Conservation (phyloP, 1,284 basidiomycete species). For the Leccinum subrobustum region DNA sequence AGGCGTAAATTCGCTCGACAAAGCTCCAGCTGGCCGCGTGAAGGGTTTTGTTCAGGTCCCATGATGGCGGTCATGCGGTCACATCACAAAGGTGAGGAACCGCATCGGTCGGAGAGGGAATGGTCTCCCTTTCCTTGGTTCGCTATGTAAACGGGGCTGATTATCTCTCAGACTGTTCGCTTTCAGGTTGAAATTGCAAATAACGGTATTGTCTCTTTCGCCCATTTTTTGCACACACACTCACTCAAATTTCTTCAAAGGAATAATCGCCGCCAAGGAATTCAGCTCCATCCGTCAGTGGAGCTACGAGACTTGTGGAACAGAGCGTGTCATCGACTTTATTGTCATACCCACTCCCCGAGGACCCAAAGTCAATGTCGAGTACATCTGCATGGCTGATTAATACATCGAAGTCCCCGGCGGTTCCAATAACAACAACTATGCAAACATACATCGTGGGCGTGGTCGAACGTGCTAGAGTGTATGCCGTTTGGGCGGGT, state of each 20-base stretch:
- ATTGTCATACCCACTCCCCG: conserved; percentile 99
- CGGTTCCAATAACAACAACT: conserved; percentile 99
- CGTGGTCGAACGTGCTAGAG: conserved; percentile 94
- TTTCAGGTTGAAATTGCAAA: conserved; percentile 80
- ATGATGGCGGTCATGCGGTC: conserved; percentile 76
- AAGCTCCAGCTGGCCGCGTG: conserved; percentile 76
- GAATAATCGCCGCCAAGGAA: conserved; percentile 95
- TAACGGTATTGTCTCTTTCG: conserved; percentile 61
- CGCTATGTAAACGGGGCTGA: not conserved
- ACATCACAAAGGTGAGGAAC: conserved; percentile 86
- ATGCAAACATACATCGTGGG: conserved; percentile 99
- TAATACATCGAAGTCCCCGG: conserved; percentile 99
- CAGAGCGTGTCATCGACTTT: conserved; percentile 95
- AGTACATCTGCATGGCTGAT: conserved; percentile 99
- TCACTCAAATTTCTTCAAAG: conserved; percentile 38
- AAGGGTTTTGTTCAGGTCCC: conserved; percentile 85
- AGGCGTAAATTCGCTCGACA: conserved; percentile 93
- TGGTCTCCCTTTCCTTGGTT: not conserved
- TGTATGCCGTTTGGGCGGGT: conserved; percentile 74
- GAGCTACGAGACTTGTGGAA: conserved; percentile 99
- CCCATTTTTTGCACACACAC: conserved; percentile 18
- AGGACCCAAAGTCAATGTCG: conserved; percentile 99
- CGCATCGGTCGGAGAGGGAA: conserved; percentile 3
- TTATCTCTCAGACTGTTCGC: conserved; percentile 14
- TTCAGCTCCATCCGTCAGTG: conserved; percentile 99